phyloP scores from a whole-genome alignment of 345 rosid species.

The Barbarea vulgaris region DNA sequence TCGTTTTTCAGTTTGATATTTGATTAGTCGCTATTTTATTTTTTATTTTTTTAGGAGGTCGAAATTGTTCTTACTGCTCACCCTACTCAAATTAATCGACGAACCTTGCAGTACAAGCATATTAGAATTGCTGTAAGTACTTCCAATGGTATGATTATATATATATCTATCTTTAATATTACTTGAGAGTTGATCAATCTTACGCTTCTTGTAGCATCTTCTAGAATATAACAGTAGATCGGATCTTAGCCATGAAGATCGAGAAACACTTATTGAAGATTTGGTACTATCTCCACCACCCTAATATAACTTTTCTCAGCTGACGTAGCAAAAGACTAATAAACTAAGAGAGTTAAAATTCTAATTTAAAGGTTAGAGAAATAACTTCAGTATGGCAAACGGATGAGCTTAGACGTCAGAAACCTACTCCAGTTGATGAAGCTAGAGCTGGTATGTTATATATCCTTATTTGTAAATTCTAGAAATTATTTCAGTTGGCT shows the following conservation, averaged over 20 bases:
- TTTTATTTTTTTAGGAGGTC: conserved; percentile 59
- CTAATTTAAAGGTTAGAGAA: conserved; percentile 65
- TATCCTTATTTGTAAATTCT: conserved; percentile 10
- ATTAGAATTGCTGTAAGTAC: conserved; percentile 88
- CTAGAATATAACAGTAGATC: conserved; percentile 83
- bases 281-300: conserved; percentile 65
- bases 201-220: conserved; percentile 66
- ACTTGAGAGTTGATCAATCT: conserved; percentile 19
- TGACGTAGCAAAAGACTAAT: not conserved
- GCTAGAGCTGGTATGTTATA: conserved; percentile 74
- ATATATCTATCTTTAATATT: not conserved
- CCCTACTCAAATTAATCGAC: conserved; percentile 95
- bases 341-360: not conserved
- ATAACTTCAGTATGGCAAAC: conserved; percentile 91
- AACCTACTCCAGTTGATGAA: conserved; percentile 91
- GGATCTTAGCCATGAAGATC: conserved; percentile 91
- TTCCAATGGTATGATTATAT: conserved; percentile 10
- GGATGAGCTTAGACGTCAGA: conserved; percentile 92
- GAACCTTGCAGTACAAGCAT: conserved; percentile 97
- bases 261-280: conserved; percentile 89
- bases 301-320: not conserved
- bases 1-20: not conserved
- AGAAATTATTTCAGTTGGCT: not conserved
- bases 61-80: conserved; percentile 99
- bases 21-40: not conserved